phyloP scores from a whole-genome alignment of 2,329 filamentous ascomycete genomes.

The Colletotrichum coccodes region DNA sequence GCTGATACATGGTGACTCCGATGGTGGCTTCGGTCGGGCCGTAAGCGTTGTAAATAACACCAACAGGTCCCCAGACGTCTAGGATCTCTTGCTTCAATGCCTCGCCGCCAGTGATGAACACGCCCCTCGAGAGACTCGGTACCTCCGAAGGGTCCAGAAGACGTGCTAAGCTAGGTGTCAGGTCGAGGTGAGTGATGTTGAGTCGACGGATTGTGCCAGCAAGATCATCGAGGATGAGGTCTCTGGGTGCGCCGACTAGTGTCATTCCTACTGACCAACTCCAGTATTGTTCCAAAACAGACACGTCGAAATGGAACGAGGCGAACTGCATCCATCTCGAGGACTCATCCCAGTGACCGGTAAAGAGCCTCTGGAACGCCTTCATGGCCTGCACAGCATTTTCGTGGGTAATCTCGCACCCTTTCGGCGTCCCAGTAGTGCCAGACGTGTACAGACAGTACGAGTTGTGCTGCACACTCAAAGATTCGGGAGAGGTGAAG shows the following conservation, averaged over 20 bases:
- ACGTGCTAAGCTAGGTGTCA: slow-evolving; percentile 88
- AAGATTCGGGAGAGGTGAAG: slow-evolving; percentile 40
- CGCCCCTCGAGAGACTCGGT: slow-evolving; percentile 80
- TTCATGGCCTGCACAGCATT: slow-evolving; percentile 92
- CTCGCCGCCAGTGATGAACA: slow-evolving; percentile 95
- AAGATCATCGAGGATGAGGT: slow-evolving; percentile 87
- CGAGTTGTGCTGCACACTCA: slow-evolving; percentile 64
- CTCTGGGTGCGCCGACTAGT: slow-evolving; percentile 82
- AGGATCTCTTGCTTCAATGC: slow-evolving; percentile 89
- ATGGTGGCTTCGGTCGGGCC: slow-evolving; percentile 95
- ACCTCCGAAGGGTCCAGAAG: slow-evolving; percentile 83
- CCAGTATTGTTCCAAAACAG: slow-evolving; percentile 94
- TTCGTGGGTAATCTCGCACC: slow-evolving; percentile 87
- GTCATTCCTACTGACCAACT: slow-evolving; percentile 92
- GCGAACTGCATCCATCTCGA: slow-evolving; percentile 94
- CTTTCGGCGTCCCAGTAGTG: slow-evolving; percentile 87
- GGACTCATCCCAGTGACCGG: slow-evolving; percentile 74
- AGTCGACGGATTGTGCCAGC: slow-evolving; percentile 76
- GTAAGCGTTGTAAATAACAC: slow-evolving; percentile 91
- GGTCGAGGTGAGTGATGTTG: slow-evolving; percentile 87
- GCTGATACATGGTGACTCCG: slow-evolving; percentile 88
- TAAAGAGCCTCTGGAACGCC: slow-evolving; percentile 83
- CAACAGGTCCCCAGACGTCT: slow-evolving; percentile 82
- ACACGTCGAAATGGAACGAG: slow-evolving; percentile 94
- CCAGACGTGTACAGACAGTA: slow-evolving; percentile 92